Percentiles rank a stretch among this genome's conserved stretches.
Evolutionary conservation across 1,284 basidiomycete species (phyloP).

Genomic region (Jaminaea rosea): DNA sequence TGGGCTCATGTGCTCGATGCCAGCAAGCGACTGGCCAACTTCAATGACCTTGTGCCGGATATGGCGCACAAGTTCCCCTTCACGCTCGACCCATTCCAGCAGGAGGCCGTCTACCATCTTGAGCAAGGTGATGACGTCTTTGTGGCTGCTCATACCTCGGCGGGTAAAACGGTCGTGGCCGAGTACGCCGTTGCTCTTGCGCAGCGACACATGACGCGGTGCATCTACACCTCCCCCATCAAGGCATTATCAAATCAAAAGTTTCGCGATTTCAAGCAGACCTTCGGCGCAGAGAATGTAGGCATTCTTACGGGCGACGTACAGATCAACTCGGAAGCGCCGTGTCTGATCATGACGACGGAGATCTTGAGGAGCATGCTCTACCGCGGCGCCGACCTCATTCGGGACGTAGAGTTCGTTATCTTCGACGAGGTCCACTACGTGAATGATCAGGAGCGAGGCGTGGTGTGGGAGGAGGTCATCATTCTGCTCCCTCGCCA

Average conservation of each 20-base stretch:
- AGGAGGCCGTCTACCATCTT: conserved; percentile 94
- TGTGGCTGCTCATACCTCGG: conserved; percentile 95
- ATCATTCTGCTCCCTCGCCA: conserved; percentile 60
- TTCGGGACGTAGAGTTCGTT: conserved; percentile 97
- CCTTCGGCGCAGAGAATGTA: conserved; percentile 81
- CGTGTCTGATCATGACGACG: conserved; percentile 80
- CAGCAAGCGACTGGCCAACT: conserved; percentile 78
- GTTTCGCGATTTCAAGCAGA: conserved; percentile 96
- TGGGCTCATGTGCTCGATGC: conserved; percentile 98
- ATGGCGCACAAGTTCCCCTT: conserved; percentile 85
- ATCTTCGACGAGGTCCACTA: conserved; percentile 99
- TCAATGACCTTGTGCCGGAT: conserved; percentile 74
- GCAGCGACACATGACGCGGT: conserved; percentile 94
- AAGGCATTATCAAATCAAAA: conserved; percentile 99
- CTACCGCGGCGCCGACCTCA: conserved; percentile 75
- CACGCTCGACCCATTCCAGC: conserved; percentile 82
- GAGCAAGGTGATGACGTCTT: conserved; percentile 98
- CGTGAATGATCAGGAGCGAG: conserved; percentile 97
- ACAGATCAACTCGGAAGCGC: conserved; percentile 96
- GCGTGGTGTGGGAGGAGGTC: conserved; percentile 99
- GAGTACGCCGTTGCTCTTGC: conserved; percentile 97
- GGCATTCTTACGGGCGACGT: conserved; percentile 98
- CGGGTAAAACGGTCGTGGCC: conserved; percentile 98
- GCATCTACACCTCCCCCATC: conserved; percentile 97
- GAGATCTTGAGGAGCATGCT: conserved; percentile 95